A percentile compares a stretch with the other conserved stretches of the same genome.
These are phyloP conservation scores for Wallacemonas rigidus DNA, from an alignment of 208 protist species.

Conservation along the genomic window DNA sequence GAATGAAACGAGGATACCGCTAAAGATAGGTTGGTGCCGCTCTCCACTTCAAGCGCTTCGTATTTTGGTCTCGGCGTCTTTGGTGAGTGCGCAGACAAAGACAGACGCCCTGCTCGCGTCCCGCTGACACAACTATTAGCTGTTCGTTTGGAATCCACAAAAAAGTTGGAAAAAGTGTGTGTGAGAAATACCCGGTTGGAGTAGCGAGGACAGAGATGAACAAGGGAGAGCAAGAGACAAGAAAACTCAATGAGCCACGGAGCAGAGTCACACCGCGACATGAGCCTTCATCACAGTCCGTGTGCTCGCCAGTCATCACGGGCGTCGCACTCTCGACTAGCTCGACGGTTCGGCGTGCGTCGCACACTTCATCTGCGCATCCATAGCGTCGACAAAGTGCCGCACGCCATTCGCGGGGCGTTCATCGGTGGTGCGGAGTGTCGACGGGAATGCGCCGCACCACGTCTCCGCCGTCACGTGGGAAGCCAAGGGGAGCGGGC, in stretches of 20 bases:
- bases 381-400: conserved; percentile 38
- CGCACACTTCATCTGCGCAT: conserved; percentile 32
- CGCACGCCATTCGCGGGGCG: conserved; percentile 24
- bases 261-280: background rate
- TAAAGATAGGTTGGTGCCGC: conserved; percentile 9
- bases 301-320: background rate
- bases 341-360: background rate
- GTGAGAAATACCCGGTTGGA: background rate
- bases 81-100: too few species aligned
- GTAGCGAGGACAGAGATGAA: conserved; percentile 12
- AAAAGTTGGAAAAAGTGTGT: background rate
- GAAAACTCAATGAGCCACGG: background rate
- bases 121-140: too few species aligned
- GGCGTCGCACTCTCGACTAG: too few species aligned
- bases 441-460: conserved; percentile 47
- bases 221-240: background rate
- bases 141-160: too few species aligned
- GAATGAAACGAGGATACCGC: conserved; percentile 20
- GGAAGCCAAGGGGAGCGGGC: conserved; percentile 38
- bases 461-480: conserved; percentile 42
- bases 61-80: too few species aligned
- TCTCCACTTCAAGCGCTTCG: background rate
- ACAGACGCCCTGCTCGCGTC: too few species aligned
- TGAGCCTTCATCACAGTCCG: background rate
- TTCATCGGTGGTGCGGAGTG: background rate